phyloP scores from a whole-genome alignment of 2,329 filamentous ascomycete genomes.

The Ophiocordyceps unilateralis region DNA sequence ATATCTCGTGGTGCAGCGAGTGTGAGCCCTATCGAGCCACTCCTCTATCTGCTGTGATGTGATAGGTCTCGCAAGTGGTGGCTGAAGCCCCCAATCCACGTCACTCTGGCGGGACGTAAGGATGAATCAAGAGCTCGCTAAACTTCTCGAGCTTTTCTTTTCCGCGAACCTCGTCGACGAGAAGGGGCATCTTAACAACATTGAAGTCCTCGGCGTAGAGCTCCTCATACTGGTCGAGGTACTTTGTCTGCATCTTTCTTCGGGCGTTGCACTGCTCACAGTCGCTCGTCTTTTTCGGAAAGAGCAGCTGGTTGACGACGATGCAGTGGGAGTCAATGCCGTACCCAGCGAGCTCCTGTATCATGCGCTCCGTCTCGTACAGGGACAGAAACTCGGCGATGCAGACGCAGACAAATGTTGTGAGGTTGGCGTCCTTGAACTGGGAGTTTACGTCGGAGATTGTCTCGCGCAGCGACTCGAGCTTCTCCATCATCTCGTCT shows the following conservation, averaged over 20 bases:
- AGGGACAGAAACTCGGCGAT: conserved; percentile 93
- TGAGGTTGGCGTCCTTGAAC: conserved; percentile 92
- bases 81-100: no score
- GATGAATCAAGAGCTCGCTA: conserved; percentile 66
- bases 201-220: conserved; percentile 93
- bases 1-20: no score
- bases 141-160: conserved; percentile 89
- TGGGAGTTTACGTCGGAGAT: conserved; percentile 93
- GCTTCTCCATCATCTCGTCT: conserved; percentile 81
- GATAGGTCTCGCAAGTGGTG: no score
- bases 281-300: conserved; percentile 66
- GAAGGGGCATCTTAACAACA: conserved; percentile 91
- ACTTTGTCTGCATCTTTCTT: conserved; percentile 98
- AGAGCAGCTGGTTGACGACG: conserved; percentile 94
- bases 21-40: no score
- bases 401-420: conserved; percentile 95
- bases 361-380: conserved; percentile 99
- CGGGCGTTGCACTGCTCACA: conserved; percentile 94
- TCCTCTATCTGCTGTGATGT: no score
- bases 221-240: conserved; percentile 95
- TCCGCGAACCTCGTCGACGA: conserved; percentile 89
- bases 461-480: conserved; percentile 82
- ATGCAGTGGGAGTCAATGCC: conserved; percentile 93
- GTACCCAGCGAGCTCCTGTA: conserved; percentile 88
- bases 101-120: conserved; percentile 49